Evolutionary conservation across 805 yeast genomes (phyloP).

Genomic region (Scheffersomyces ergatensis): DNA sequence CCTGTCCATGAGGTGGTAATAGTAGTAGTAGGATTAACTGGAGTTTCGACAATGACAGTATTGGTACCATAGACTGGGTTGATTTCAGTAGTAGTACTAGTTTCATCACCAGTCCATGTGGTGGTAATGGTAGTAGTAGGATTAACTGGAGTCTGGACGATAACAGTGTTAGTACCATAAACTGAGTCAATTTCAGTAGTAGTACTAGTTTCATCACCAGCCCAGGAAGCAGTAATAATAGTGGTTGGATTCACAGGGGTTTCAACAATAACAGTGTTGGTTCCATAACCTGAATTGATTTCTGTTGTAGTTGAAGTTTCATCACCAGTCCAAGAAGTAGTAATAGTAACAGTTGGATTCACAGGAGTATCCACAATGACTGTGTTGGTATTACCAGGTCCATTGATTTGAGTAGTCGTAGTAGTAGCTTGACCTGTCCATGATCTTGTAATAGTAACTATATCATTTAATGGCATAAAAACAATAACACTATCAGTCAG

Average conservation of each 20-base stretch:
- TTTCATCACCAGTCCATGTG: conserved; percentile 6
- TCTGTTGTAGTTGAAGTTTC: too few relatives aligned
- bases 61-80: too few relatives aligned
- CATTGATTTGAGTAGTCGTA: too few relatives aligned
- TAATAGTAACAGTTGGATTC: conserved; percentile 1
- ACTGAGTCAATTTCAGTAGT: conserved; percentile 8
- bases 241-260: conserved; percentile 9
- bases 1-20: too few relatives aligned
- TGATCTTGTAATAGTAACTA: background rate
- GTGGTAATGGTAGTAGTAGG: too few relatives aligned
- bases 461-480: background rate
- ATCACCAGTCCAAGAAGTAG: background rate
- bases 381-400: too few relatives aligned
- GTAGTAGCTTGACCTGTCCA: background rate
- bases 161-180: conserved; percentile 5
- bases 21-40: too few relatives aligned
- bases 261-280: too few relatives aligned
- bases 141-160: too few relatives aligned
- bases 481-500: conserved; percentile 9
- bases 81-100: background rate
- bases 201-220: conserved; percentile 9
- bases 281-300: too few relatives aligned
- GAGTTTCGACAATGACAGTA: too few relatives aligned
- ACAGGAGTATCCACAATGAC: too few relatives aligned
- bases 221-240: conserved; percentile 9